phyloP scores from a whole-genome alignment of 106 monocot species.

The Ottelia alismoides region DNA sequence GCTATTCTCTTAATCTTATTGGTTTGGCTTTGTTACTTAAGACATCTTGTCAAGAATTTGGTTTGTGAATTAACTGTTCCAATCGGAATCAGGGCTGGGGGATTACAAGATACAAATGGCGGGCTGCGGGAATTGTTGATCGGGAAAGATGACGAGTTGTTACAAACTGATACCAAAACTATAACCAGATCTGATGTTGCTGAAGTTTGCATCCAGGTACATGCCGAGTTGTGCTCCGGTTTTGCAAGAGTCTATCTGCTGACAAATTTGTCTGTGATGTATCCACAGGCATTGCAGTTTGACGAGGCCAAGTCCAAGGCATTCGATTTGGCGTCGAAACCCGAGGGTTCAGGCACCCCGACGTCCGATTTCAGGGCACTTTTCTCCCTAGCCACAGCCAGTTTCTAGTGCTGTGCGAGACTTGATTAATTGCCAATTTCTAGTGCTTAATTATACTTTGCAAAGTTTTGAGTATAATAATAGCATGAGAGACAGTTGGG shows the following conservation, averaged over 20 bases:
- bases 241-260: no score
- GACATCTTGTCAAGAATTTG: no score
- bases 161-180: constrained; percentile 74
- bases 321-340: constrained; percentile 90
- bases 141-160: constrained; percentile 84
- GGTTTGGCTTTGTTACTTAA: no score
- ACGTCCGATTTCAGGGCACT: constrained; percentile 80
- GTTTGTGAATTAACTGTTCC: no score
- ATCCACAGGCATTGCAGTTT: constrained; percentile 54
- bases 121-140: constrained; percentile 66
- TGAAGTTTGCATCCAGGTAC: constrained; percentile 92
- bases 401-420: no score
- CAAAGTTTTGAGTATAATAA: no score
- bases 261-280: not conserved
- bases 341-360: constrained; percentile 71
- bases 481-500: no score
- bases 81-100: constrained; percentile 98
- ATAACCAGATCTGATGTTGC: constrained; percentile 92
- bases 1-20: no score
- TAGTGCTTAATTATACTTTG: no score
- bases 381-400: constrained; percentile 39
- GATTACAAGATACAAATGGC: constrained; percentile 88
- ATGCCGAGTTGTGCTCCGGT: no score
- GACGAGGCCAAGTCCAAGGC: constrained; percentile 92
- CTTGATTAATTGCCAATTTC: no score